Evolutionary conservation across 148 eudicot genomes (phyloP).

Genomic region (Linanthus parryae): DNA sequence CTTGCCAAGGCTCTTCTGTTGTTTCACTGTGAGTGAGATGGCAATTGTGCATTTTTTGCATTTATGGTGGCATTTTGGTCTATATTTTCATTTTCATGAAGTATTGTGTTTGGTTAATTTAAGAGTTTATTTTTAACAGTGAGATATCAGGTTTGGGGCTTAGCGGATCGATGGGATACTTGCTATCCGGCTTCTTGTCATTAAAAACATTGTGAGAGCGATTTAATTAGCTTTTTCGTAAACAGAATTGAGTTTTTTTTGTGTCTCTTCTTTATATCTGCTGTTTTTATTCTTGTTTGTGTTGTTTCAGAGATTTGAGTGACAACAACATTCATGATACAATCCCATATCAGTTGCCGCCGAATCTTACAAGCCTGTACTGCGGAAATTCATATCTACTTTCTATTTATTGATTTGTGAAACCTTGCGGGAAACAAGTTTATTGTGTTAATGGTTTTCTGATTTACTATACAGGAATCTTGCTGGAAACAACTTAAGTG

Average conservation of each 20-base stretch:
- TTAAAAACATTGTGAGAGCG: slow-evolving; percentile 62
- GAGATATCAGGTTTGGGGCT: slow-evolving; percentile 75
- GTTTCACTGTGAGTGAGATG: slow-evolving; percentile 73
- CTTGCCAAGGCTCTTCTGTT: slow-evolving; percentile 81
- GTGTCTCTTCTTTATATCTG: no score
- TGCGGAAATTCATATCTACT: no score
- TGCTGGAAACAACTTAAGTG: slow-evolving; percentile 68
- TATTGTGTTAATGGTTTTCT: background rate
- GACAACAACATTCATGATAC: slow-evolving; percentile 71
- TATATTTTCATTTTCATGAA: background rate
- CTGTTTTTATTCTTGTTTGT: background rate
- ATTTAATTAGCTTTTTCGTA: background rate
- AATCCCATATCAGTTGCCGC: slow-evolving; percentile 85
- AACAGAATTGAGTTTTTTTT: background rate
- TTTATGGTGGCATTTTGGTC: background rate
- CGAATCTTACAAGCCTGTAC: slow-evolving; percentile 81
- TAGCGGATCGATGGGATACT: slow-evolving; percentile 81
- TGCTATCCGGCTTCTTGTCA: slow-evolving; percentile 50
- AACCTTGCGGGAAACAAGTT: slow-evolving; percentile 6
- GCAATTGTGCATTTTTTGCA: background rate
- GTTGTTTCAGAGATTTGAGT: slow-evolving; percentile 73
- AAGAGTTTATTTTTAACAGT: slow-evolving; percentile 38
- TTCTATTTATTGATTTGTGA: no score
- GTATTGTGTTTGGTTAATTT: slow-evolving; percentile 5
- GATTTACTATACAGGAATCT: slow-evolving; percentile 59